Base-by-base conservation (phyloP, 495 filamentous ascomycete genomes). In the Penicillium dipodomyicola region DNA sequence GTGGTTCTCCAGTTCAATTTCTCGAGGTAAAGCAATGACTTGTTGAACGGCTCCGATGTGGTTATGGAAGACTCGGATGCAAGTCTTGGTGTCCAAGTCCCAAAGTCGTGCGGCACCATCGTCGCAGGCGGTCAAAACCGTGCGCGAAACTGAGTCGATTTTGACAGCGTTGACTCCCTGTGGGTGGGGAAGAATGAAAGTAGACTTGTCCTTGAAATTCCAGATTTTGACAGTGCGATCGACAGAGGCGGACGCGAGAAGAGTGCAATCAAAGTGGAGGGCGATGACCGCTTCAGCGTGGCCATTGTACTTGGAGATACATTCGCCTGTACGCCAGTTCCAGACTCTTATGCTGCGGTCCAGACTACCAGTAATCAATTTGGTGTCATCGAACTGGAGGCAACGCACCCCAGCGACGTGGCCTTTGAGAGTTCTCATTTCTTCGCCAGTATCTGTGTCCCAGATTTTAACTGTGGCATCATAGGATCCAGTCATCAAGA, bases 1-100 rank as follows among this genome's bases (percentile, higher is more conserved):
- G 40, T 80, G 73, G 23, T 84, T 82, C 61, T 96, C 91, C n/a
- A 92, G 84, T 59, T 96, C 91, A 57, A 92, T 94, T 60, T 96
- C 92, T 20, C 84, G 76, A 0, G 93, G 90, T 37, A 97, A 75
- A 1, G 87, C 80, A 20, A 94, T 72, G 12, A 96, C 87, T 65
- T 96, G 91, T 65, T 97, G 95, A 2, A 97, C 93, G 58, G 95
- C 92, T 29, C 92, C 94, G 23, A 97, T 90, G 61, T 97, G 94
- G n/a, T 92, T 92, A 62, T 93, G 83, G 67, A 92, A 96, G 1
- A 84, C 87, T 47, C 84, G 82, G 59, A 97, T 83, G 63, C 88
- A 92, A 10, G 76, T 69, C 59, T 84, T 85, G 10, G 86, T 88
- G 67, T 97, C 92, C 19, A 99, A 77, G 65, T 96, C 90, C 92